Conservation (phyloP, 768 basidiomycete genomes). For the Tricholoma saponaceum region DNA sequence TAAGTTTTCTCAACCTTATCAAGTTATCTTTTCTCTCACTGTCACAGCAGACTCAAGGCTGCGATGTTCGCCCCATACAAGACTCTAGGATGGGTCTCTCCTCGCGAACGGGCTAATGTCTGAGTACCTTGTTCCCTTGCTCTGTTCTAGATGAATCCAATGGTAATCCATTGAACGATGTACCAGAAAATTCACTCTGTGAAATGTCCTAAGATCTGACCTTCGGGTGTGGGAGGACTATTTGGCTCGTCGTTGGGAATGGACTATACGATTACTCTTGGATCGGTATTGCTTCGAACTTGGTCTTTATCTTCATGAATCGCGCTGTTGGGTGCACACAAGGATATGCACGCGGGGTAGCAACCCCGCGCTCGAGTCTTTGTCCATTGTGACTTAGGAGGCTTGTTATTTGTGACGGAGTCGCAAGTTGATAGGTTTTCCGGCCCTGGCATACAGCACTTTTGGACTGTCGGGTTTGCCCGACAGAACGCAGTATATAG, state of each 20-base stretch:
- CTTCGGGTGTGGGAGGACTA: constrained; percentile 10
- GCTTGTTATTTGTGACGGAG: not conserved
- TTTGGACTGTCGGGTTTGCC: too few relatives aligned
- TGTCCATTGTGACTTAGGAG: too few relatives aligned
- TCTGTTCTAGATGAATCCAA: constrained; percentile 25
- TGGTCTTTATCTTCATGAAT: not conserved
- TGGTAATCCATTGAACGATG: constrained; percentile 19
- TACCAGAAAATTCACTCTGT: constrained; percentile 26
- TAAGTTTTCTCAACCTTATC: too few relatives aligned
- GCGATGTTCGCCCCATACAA: constrained; percentile 35
- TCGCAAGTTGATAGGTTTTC: not conserved
- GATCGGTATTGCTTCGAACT: not conserved
- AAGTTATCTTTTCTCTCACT: too few relatives aligned
- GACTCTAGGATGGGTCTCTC: constrained; percentile 11
- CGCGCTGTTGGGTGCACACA: not conserved
- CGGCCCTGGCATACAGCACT: not conserved
- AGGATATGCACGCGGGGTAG: too few relatives aligned
- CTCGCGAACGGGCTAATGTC: constrained; percentile 30
- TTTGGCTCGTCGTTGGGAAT: constrained; percentile 23
- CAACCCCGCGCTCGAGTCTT: not conserved
- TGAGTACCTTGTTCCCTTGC: constrained; percentile 26
- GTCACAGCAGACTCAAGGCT: constrained; percentile 15
- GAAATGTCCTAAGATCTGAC: constrained; percentile 11
- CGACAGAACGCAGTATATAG: too few relatives aligned
- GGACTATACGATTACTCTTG: constrained; percentile 5